Conservation (phyloP, 495 filamentous ascomycete genomes). For the Penicillium nucicola region DNA sequence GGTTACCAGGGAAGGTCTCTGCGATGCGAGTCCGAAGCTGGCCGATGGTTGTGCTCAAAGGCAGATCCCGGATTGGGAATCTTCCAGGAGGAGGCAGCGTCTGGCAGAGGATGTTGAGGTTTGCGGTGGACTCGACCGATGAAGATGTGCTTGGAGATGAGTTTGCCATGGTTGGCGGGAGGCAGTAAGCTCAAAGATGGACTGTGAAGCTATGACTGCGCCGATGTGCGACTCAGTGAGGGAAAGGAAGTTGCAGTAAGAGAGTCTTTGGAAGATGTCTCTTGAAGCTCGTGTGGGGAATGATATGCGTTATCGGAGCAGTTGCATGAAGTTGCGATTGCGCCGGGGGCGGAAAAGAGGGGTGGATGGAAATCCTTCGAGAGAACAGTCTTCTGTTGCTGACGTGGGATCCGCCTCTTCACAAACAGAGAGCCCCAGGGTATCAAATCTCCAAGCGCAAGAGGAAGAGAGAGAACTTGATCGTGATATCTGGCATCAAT, state of each 20-base stretch:
- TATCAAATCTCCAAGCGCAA: neutral
- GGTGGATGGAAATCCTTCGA: too few relatives aligned
- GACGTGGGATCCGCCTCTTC: too few relatives aligned
- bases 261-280: too few relatives aligned
- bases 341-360: too few relatives aligned
- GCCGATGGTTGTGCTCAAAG: slow-evolving; percentile 54
- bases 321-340: too few relatives aligned
- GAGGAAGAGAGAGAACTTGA: neutral
- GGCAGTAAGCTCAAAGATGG: neutral
- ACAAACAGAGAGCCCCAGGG: neutral
- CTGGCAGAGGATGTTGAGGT: slow-evolving; percentile 63
- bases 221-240: too few relatives aligned
- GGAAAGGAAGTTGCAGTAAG: too few relatives aligned
- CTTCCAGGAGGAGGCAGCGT: slow-evolving; percentile 53
- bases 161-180: neutral
- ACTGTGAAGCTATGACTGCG: neutral
- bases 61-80: slow-evolving; percentile 51
- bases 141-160: neutral
- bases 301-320: too few relatives aligned
- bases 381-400: too few relatives aligned
- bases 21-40: slow-evolving; percentile 61
- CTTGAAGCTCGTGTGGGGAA: too few relatives aligned
- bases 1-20: slow-evolving; percentile 48
- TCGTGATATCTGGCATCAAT: slow-evolving; percentile 12
- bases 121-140: slow-evolving; percentile 14